A percentile compares a stretch with the other conserved stretches of the same genome.
Evolutionary conservation across 2,329 filamentous ascomycete genomes (phyloP).

Genomic region (Davidsoniella eucalypti): DNA sequence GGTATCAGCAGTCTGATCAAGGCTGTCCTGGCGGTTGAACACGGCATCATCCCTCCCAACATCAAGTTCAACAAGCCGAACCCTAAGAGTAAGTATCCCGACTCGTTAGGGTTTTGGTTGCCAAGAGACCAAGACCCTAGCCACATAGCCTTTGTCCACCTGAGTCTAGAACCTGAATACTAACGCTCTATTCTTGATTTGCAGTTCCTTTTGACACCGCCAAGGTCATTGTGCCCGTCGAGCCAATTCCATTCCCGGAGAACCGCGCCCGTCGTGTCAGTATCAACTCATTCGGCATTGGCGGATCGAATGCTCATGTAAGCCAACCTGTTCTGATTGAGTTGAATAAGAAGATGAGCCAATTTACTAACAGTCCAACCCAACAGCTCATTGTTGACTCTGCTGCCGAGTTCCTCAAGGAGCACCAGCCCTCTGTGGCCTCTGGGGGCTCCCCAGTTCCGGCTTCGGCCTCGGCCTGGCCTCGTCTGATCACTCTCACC

Average conservation of each 20-base stretch:
- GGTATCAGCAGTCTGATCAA: constrained; percentile 18
- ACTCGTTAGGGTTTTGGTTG: no score
- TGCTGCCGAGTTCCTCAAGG: not conserved
- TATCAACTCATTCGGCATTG: constrained; percentile 19
- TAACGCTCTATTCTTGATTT: no score
- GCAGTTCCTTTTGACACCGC: constrained; percentile 27
- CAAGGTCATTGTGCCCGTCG: constrained; percentile 31
- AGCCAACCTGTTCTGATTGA: constrained; percentile 31
- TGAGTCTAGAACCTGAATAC: no score
- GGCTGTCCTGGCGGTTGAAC: constrained; percentile 15
- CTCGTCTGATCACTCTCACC: not conserved
- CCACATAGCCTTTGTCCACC: no score
- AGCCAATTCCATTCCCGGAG: constrained; percentile 28
- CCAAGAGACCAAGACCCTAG: no score
- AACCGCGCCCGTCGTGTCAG: constrained; percentile 26
- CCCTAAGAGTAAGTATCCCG: no score
- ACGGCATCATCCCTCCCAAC: constrained; percentile 16
- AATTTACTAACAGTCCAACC: not conserved
- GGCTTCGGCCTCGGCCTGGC: not conserved
- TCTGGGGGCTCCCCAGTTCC: no score
- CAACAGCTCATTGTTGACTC: constrained; percentile 1
- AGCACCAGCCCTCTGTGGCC: not conserved
- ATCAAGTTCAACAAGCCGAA: constrained; percentile 15
- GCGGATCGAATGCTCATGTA: constrained; percentile 18
- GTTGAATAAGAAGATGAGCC: constrained; percentile 16